These are phyloP conservation scores for Botrytis galanthina DNA, from an alignment of 2,329 filamentous ascomycete genomes.

Conservation along the genomic window DNA sequence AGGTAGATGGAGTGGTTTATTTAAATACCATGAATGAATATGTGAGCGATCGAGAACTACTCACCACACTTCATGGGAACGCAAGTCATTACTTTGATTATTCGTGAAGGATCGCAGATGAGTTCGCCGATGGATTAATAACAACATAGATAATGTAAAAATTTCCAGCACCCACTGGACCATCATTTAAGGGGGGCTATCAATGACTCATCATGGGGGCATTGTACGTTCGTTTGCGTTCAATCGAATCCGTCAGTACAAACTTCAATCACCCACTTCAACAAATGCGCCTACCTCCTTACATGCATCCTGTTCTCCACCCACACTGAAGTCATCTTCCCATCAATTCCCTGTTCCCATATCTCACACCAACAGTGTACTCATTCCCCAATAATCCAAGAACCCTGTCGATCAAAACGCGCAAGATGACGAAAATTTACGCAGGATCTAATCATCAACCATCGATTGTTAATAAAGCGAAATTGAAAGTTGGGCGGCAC, in stretches of 20 bases:
- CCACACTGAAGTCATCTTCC: no score
- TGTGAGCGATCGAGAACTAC: no score
- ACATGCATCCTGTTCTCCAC: neutral
- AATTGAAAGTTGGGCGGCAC: neutral
- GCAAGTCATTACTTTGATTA: neutral
- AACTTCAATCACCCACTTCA: neutral
- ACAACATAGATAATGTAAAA: neutral
- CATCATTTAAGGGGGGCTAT: neutral
- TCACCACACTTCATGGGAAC: neutral
- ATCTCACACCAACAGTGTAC: neutral
- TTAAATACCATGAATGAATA: neutral
- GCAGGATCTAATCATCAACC: neutral
- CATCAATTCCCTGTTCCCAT: no score
- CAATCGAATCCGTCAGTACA: no score
- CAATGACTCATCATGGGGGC: neutral
- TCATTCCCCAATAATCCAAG: neutral
- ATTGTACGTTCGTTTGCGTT: no score
- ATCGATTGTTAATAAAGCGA: rapidly evolving
- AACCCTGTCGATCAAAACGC: neutral
- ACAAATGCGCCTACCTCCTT: neutral
- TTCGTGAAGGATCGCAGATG: neutral
- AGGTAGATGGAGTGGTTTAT: neutral
- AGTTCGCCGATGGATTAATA: neutral
- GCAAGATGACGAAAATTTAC: neutral
- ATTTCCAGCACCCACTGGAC: neutral